Percentiles rank a stretch among this genome's conserved stretches.
Evolutionary conservation across 768 basidiomycete species (phyloP).

Genomic region (Pulveroboletus ravenelii): DNA sequence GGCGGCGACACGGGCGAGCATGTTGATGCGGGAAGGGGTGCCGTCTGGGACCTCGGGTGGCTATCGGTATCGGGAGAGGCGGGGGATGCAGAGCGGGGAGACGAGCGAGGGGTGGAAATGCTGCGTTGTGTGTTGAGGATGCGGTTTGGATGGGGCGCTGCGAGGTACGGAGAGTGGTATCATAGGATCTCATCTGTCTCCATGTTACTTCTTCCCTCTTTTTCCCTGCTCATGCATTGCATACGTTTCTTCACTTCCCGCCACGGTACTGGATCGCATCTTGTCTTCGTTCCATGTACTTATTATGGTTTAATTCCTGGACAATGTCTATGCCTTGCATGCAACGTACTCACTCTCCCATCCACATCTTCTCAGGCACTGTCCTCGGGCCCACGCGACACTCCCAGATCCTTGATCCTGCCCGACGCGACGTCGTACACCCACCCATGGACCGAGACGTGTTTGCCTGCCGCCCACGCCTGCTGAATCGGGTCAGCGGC

Average conservation of each 20-base stretch:
- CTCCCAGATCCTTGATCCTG: slow-evolving; percentile 51
- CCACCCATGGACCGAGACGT: slow-evolving; percentile 67
- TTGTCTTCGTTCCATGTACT: slow-evolving; percentile 1
- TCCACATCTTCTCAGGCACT: background rate
- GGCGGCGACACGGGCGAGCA: slow-evolving; percentile 92
- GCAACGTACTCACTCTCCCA: background rate
- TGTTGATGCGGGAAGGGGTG: slow-evolving; percentile 89
- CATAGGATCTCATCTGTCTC: background rate
- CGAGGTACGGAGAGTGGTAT: background rate
- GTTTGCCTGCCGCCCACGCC: slow-evolving; percentile 40
- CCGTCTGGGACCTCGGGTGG: slow-evolving; percentile 52
- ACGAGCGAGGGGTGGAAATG: slow-evolving; percentile 50
- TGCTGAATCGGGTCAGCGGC: slow-evolving; percentile 41
- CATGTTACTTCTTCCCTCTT: background rate
- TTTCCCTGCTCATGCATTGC: slow-evolving; percentile 1
- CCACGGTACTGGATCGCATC: background rate
- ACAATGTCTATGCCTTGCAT: slow-evolving; percentile 12
- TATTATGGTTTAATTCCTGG: slow-evolving; percentile 11
- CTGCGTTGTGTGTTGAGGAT: slow-evolving; percentile 59
- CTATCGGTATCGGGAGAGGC: slow-evolving; percentile 42
- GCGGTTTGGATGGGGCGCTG: background rate
- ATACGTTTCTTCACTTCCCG: background rate
- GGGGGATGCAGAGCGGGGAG: slow-evolving; percentile 14
- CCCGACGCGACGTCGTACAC: slow-evolving; percentile 64
- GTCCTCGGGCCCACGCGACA: slow-evolving; percentile 29